Conservation (phyloP, 345 rosid species). For the Lagerstroemia speciosa region DNA sequence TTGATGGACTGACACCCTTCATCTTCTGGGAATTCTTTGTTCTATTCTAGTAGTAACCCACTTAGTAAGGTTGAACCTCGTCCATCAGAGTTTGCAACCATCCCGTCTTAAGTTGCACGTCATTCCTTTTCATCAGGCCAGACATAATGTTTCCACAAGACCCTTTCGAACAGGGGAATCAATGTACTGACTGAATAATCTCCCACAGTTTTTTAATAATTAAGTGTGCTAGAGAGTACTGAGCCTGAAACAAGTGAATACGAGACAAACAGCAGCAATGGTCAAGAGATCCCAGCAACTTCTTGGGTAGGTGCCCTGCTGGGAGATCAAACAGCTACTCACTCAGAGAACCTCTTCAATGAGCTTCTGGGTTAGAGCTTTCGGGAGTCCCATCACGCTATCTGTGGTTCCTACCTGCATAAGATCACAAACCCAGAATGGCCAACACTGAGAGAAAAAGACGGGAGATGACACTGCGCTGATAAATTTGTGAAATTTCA, state of each 20-base stretch:
- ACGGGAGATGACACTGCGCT: neutral
- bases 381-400: slow-evolving; percentile 92
- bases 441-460: neutral
- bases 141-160: neutral
- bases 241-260: neutral
- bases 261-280: neutral
- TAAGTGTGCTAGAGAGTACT: neutral
- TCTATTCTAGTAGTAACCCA: too few relatives aligned
- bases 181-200: neutral
- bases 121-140: neutral
- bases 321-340: neutral
- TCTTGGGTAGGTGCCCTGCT: neutral
- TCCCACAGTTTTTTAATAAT: neutral
- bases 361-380: slow-evolving; percentile 57
- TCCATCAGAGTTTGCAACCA: neutral
- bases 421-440: neutral
- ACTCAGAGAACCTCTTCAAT: slow-evolving; percentile 41
- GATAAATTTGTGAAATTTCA: neutral
- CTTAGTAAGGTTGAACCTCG: too few relatives aligned
- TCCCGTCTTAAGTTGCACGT: neutral
- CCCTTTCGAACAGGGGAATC: neutral
- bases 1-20: too few relatives aligned
- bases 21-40: too few relatives aligned
- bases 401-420: slow-evolving; percentile 81
- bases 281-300: neutral